Base-by-base conservation (phyloP, 169 alveolate genomes). In the Cryptosporidium andersoni region DNA sequence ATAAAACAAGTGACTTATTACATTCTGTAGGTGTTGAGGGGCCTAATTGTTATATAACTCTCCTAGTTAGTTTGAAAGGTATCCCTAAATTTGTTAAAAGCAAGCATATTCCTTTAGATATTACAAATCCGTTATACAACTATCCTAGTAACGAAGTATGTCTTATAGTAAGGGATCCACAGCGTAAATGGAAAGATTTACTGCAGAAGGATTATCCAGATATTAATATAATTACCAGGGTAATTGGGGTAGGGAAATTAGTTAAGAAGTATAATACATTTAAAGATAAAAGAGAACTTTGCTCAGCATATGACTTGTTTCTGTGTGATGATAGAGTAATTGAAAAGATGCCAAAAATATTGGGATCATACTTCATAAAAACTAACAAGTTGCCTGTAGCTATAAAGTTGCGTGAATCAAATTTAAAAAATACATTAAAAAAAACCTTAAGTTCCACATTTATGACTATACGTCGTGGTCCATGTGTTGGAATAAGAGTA, bases 101-200 rank as follows among this genome's bases (percentile, higher is more conserved):
- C 34, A 74, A 74, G 36, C 85, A 74, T 4, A 64, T 74, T 4
- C 36, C 37, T 4, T 58, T 74, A 12, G 60, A 74, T 16, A 43
- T 74, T 4, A 58, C 85, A 9, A 74, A 74, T 34, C 47, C 74
- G 3, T 14, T 74, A 12, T 74, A 74, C 36, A 74, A 42, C 9
- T 42, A 65, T 16, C 74, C 66, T 1, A 25, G 42, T 11, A 63
- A 67, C 2, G 91, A 80, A 67, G 91, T 56, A 49, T 90, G 93
- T 51, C 53, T 90, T 63, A 64, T 90, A 9, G 93, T 90, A 1
- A 66, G 64, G 7, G 93, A 90, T 55, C 93, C 93, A 7, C 93
- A 90, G 65, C 53, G 90, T 16, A 90, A 90, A 82, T 90, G 91
- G 92, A 90, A 90, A 51, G 93, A 90, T 37, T 12, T 90, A 7